Evolutionary conservation across 352 stramenopile species (phyloP).

Genomic region (Elongisporangium prolatum): DNA sequence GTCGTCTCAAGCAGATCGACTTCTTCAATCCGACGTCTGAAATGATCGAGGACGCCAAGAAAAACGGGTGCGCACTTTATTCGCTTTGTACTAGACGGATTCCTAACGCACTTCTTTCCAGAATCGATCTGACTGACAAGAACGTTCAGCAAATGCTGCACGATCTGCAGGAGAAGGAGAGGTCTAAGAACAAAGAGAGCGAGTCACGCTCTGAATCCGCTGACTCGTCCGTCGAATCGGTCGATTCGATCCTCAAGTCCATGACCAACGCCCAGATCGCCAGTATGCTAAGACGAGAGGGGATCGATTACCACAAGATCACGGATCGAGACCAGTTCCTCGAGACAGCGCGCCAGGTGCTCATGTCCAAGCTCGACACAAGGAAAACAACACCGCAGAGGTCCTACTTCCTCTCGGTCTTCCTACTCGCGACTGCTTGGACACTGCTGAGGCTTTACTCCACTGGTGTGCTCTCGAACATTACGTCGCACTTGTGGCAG

Average conservation of each 20-base stretch:
- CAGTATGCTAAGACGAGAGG: constrained; percentile 50
- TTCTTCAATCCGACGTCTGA: constrained; percentile 72
- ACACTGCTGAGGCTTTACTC: constrained; percentile 64
- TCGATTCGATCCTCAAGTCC: constrained; percentile 69
- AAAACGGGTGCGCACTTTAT: constrained; percentile 46
- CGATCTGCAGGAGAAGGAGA: constrained; percentile 72
- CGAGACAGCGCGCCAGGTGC: constrained; percentile 66
- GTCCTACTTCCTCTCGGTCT: constrained; percentile 52
- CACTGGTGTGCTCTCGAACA: constrained; percentile 40
- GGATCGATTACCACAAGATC: constrained; percentile 77
- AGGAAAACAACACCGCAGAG: constrained; percentile 15
- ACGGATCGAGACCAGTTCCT: constrained; percentile 65
- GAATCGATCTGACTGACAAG: constrained; percentile 71
- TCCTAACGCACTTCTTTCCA: constrained; percentile 7
- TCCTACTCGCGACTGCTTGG: constrained; percentile 58
- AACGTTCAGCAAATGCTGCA: constrained; percentile 78
- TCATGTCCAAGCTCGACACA: constrained; percentile 48
- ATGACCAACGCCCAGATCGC: constrained; percentile 75
- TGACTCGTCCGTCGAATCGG: constrained; percentile 26
- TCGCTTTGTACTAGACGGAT: not conserved
- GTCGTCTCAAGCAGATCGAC: constrained; percentile 55
- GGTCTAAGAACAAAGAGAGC: constrained; percentile 24
- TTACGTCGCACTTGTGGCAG: not conserved
- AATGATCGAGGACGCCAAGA: constrained; percentile 77
- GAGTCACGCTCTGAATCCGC: constrained; percentile 10